These are phyloP conservation scores for Pulchroboletus neoregius DNA, from an alignment of 1,284 basidiomycete species.

Conservation along the genomic window DNA sequence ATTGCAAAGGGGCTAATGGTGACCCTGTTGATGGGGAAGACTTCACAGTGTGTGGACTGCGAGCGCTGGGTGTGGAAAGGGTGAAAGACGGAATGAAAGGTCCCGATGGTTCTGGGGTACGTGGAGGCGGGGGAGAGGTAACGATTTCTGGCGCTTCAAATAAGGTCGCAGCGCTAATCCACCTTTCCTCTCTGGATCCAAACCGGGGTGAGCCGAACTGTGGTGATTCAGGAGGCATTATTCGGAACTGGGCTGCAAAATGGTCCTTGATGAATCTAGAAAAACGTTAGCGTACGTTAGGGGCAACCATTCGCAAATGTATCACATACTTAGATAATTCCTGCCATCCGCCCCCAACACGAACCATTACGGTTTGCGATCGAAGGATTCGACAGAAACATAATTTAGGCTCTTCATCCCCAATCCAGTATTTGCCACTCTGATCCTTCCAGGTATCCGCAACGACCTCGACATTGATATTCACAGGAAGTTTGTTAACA, in stretches of 20 bases:
- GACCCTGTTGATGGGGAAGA: slow-evolving; percentile 47
- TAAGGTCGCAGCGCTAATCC: slow-evolving; percentile 76
- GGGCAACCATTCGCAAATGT: not conserved
- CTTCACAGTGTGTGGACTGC: slow-evolving; percentile 43
- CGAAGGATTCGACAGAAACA: slow-evolving; percentile 90
- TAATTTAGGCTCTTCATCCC: slow-evolving; percentile 79
- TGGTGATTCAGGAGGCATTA: slow-evolving; percentile 53
- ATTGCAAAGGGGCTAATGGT: slow-evolving; percentile 53
- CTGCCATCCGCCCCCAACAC: slow-evolving; percentile 92
- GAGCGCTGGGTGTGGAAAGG: slow-evolving; percentile 46
- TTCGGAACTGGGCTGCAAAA: slow-evolving; percentile 74
- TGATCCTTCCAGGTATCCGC: slow-evolving; percentile 85
- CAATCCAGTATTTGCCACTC: slow-evolving; percentile 95
- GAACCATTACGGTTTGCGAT: slow-evolving; percentile 93
- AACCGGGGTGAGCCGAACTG: slow-evolving; percentile 36
- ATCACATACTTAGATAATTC: slow-evolving; percentile 77
- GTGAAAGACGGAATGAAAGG: slow-evolving; percentile 45
- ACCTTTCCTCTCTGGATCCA: slow-evolving; percentile 61
- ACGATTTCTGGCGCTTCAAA: slow-evolving; percentile 47
- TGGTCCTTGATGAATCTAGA: slow-evolving; percentile 80
- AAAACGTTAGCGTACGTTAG: slow-evolving; percentile 9
- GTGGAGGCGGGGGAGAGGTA: slow-evolving; percentile 51
- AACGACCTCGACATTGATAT: slow-evolving; percentile 80
- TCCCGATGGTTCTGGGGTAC: slow-evolving; percentile 63
- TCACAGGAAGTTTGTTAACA: slow-evolving; percentile 82